phyloP scores from a whole-genome alignment of 78 protist genomes.

The Dictyostelium purpureum region DNA sequence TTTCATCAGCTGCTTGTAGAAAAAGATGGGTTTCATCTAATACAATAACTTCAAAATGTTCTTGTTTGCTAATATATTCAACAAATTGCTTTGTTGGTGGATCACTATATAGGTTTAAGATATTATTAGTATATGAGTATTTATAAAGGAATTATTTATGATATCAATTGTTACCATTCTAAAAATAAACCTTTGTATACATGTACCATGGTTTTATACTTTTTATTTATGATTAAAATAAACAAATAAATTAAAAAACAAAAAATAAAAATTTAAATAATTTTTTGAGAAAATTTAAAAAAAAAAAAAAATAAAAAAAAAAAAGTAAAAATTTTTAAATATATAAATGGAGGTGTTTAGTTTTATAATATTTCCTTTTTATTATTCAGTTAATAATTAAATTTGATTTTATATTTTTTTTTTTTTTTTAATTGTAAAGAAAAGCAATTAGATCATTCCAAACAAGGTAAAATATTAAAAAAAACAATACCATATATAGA shows the following conservation, averaged over 20 bases:
- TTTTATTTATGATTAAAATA: neutral
- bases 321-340: too few relatives aligned
- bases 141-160: neutral
- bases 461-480: too few relatives aligned
- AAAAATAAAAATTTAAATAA: neutral
- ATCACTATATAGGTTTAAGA: constrained; percentile 18
- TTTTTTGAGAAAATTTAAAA: too few relatives aligned
- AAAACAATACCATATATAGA: too few relatives aligned
- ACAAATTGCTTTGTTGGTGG: constrained; percentile 79
- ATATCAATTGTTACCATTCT: constrained; percentile 47
- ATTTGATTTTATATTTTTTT: too few relatives aligned
- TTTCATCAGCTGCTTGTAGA: constrained; percentile 57
- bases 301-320: too few relatives aligned
- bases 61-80: constrained; percentile 48
- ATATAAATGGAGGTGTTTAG: too few relatives aligned
- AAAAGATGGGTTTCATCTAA: constrained; percentile 64
- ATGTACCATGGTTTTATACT: constrained; percentile 23
- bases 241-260: neutral
- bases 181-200: constrained; percentile 59
- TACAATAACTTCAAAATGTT: constrained; percentile 46
- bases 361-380: too few relatives aligned
- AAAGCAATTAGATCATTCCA: too few relatives aligned
- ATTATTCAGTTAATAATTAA: too few relatives aligned
- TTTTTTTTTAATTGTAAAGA: too few relatives aligned
- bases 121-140: neutral